phyloP scores from a whole-genome alignment of 495 filamentous ascomycete species.

The Thermothielavioides terrestris region DNA sequence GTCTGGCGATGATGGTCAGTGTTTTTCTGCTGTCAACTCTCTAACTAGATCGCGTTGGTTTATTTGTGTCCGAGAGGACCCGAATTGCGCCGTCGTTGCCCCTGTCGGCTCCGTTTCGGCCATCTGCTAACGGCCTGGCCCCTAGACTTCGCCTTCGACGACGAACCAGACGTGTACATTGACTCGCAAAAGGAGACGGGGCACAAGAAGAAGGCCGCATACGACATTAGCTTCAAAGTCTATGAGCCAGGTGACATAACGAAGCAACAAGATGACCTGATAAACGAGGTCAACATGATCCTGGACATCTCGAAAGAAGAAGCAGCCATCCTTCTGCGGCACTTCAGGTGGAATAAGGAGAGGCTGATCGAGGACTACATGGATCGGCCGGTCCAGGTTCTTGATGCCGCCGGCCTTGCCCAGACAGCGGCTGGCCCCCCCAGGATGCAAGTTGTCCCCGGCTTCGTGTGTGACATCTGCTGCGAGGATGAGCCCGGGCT shows the following conservation, averaged over 20 bases:
- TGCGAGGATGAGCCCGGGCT: slow-evolving; percentile 77
- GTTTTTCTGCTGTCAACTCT: neutral
- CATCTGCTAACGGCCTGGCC: slow-evolving; percentile 9
- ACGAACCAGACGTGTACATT: slow-evolving; percentile 64
- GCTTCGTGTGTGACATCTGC: slow-evolving; percentile 90
- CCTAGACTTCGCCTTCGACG: slow-evolving; percentile 58
- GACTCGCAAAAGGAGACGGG: slow-evolving; percentile 70
- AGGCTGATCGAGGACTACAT: slow-evolving; percentile 89
- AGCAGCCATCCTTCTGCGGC: slow-evolving; percentile 77
- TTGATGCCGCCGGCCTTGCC: slow-evolving; percentile 82
- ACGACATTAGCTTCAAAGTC: slow-evolving; percentile 79
- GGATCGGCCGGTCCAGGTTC: slow-evolving; percentile 64
- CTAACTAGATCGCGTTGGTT: neutral
- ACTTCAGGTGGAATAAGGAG: slow-evolving; percentile 92
- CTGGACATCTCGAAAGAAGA: slow-evolving; percentile 79
- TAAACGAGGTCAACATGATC: slow-evolving; percentile 82
- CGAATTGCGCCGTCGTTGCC: too few relatives aligned
- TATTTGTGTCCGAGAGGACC: neutral
- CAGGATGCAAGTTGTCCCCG: slow-evolving; percentile 57
- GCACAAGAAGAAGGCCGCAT: slow-evolving; percentile 60
- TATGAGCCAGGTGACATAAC: slow-evolving; percentile 72
- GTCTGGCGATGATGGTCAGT: slow-evolving; percentile 68
- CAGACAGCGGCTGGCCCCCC: slow-evolving; percentile 53
- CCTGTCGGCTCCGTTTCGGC: neutral
- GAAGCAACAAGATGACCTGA: slow-evolving; percentile 68